Evolutionary conservation across 2,329 filamentous ascomycete genomes (phyloP).

Genomic region (Pseudocercospora ulei): DNA sequence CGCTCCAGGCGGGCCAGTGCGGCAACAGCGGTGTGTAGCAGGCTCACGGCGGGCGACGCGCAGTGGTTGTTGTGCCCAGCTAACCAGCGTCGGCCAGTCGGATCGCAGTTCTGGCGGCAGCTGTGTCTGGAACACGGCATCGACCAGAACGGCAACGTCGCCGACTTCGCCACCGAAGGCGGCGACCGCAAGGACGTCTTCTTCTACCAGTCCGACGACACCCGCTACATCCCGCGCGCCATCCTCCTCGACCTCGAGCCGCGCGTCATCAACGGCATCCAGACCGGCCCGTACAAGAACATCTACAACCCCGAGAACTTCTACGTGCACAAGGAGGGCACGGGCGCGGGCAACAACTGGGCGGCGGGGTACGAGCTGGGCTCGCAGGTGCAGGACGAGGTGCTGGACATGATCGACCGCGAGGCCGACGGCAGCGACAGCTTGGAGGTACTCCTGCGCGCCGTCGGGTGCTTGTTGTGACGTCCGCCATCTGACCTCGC

Average conservation of each 20-base stretch:
- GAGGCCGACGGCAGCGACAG: constrained; percentile 97
- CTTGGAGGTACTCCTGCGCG: constrained; percentile 55
- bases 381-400: constrained; percentile 85
- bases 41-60: constrained; percentile 13
- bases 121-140: constrained; percentile 97
- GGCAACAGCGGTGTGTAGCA: constrained; percentile 85
- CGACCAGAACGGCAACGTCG: constrained; percentile 90
- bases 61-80: no score
- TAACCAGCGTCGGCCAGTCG: constrained; percentile 51
- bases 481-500: constrained; percentile 5
- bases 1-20: constrained; percentile 96
- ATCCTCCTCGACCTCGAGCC: constrained; percentile 94
- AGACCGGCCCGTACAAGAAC: constrained; percentile 88
- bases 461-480: background rate
- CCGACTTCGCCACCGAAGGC: constrained; percentile 95
- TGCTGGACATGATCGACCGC: constrained; percentile 98
- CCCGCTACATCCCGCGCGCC: constrained; percentile 90
- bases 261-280: constrained; percentile 83
- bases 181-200: constrained; percentile 98
- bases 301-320: constrained; percentile 99
- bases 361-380: constrained; percentile 90
- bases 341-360: constrained; percentile 96
- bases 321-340: constrained; percentile 86
- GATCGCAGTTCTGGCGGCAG: constrained; percentile 98
- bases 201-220: constrained; percentile 98